Evolutionary conservation across 495 filamentous ascomycete species (phyloP).

Genomic region (Tuber aestivum): DNA sequence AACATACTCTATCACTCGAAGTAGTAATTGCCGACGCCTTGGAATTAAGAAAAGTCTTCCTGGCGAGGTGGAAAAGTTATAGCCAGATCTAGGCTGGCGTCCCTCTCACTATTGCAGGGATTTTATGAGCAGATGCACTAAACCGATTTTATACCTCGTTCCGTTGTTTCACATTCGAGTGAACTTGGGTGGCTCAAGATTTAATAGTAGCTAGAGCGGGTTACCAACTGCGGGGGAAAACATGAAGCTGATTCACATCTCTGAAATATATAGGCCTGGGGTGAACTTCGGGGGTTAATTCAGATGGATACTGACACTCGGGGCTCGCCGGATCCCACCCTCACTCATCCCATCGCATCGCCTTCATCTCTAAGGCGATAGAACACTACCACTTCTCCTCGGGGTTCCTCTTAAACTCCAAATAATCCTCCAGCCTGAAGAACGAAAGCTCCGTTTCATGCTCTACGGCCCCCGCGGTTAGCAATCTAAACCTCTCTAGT

Average conservation of each 20-base stretch:
- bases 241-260: neutral
- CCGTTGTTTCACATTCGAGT: neutral
- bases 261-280: neutral
- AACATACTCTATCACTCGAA: neutral
- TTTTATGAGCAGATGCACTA: neutral
- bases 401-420: conserved; percentile 40
- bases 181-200: neutral
- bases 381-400: conserved; percentile 41
- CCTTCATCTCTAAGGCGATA: neutral
- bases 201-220: neutral
- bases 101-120: neutral
- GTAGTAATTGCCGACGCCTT: neutral
- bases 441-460: conserved; percentile 44
- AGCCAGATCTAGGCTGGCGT: neutral
- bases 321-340: neutral
- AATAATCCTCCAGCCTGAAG: conserved; percentile 40
- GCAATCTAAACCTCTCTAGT: neutral
- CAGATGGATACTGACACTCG: neutral
- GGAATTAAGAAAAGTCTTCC: neutral
- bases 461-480: conserved; percentile 17
- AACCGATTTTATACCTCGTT: neutral
- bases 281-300: neutral
- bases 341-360: neutral
- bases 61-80: neutral
- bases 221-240: neutral